These are phyloP conservation scores for Sugiyamaella lignohabitans DNA, from an alignment of 805 yeast species.

Conservation along the genomic window DNA sequence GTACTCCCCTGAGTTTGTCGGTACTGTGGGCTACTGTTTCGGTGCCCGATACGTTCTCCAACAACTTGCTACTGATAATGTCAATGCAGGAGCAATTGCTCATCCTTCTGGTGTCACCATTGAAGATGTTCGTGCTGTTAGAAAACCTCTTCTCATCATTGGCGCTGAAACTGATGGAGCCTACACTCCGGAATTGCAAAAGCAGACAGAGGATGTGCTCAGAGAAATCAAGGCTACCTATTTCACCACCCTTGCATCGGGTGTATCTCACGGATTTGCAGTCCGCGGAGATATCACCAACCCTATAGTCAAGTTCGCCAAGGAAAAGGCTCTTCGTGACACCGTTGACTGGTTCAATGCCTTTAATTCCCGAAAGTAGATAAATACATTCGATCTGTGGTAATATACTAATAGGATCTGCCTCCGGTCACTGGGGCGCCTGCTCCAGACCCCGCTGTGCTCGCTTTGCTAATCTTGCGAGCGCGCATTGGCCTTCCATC, in stretches of 20 bases:
- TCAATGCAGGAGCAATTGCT: constrained; percentile 60
- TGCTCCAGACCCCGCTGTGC: too few relatives aligned
- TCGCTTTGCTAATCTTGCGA: too few relatives aligned
- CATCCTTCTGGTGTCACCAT: constrained; percentile 76
- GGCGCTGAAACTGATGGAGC: constrained; percentile 66
- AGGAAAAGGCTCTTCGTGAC: constrained; percentile 49
- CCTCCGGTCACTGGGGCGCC: too few relatives aligned
- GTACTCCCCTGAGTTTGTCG: constrained; percentile 43
- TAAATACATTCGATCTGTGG: too few relatives aligned
- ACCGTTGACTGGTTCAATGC: constrained; percentile 20
- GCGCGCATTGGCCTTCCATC: too few relatives aligned
- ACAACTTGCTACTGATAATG: constrained; percentile 37
- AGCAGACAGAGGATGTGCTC: constrained; percentile 52
- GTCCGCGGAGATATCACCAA: constrained; percentile 62
- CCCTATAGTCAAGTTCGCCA: constrained; percentile 54
- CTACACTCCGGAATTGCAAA: constrained; percentile 61
- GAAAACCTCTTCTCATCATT: constrained; percentile 58
- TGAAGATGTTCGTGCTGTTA: constrained; percentile 58
- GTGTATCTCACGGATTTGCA: constrained; percentile 72
- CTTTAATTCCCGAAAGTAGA: too few relatives aligned
- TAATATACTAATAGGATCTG: too few relatives aligned
- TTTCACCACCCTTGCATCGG: constrained; percentile 55
- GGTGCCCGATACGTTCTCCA: constrained; percentile 70
- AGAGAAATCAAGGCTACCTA: constrained; percentile 48
- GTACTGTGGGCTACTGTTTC: constrained; percentile 72